Percentiles rank a stretch among this genome's conserved stretches.
These are phyloP conservation scores for Pythium dissotocum DNA, from an alignment of 352 stramenopile genomes.

Conservation along the genomic window DNA sequence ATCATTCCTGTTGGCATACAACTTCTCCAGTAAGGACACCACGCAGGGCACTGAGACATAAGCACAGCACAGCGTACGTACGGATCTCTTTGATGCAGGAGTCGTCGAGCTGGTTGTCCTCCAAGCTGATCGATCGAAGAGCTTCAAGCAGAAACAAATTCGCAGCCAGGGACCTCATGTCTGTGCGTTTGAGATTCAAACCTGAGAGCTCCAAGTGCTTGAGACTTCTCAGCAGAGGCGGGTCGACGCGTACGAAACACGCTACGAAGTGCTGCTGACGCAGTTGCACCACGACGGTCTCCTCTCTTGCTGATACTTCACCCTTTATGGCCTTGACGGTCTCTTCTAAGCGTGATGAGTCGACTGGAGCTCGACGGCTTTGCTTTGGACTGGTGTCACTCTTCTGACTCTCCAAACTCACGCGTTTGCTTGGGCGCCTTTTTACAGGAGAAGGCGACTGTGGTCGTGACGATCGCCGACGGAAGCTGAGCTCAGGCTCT, in stretches of 20 bases:
- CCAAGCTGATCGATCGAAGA: conserved; percentile 31
- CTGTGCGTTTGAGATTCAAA: conserved; percentile 28
- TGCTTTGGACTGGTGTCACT: not conserved
- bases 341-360: not conserved
- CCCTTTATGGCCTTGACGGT: not conserved
- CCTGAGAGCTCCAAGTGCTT: conserved; percentile 29
- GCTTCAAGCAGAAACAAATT: conserved; percentile 35
- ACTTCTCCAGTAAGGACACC: not conserved
- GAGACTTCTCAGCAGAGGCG: conserved; percentile 28
- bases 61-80: conserved; percentile 2
- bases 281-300: not conserved
- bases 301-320: not conserved
- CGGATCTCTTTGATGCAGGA: conserved; percentile 31
- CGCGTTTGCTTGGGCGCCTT: not conserved
- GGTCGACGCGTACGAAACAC: conserved; percentile 40
- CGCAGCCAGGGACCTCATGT: conserved; percentile 27
- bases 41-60: not conserved
- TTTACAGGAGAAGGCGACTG: not conserved
- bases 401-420: not conserved
- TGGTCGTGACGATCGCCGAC: not conserved
- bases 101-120: conserved; percentile 45
- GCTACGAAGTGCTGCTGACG: conserved; percentile 27
- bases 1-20: conserved; percentile 24
- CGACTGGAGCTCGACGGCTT: not conserved
- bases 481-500: conserved; percentile 3